These are phyloP conservation scores for Nitzschia putrida DNA, from an alignment of 108 stramenopile genomes.

Conservation along the genomic window DNA sequence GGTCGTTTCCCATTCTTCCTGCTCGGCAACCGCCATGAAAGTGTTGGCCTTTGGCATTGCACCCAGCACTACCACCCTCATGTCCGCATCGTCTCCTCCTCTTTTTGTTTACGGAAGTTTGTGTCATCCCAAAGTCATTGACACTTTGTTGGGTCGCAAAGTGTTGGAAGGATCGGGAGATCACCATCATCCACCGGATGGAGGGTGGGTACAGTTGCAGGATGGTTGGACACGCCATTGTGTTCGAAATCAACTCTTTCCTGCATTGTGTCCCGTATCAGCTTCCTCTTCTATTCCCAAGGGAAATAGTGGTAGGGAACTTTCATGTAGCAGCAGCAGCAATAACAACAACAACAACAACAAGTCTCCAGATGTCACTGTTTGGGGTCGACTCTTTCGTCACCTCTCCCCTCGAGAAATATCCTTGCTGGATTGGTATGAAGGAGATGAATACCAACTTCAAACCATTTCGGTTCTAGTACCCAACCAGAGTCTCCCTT, in stretches of 20 bases:
- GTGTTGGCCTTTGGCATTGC: too few species aligned
- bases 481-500: neutral
- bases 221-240: conserved; percentile 39
- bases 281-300: too few species aligned
- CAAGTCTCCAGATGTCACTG: too few species aligned
- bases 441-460: conserved; percentile 63
- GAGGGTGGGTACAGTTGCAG: too few species aligned
- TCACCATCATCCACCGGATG: too few species aligned
- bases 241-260: conserved; percentile 58
- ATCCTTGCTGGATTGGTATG: conserved; percentile 66
- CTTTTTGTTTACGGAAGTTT: conserved; percentile 76
- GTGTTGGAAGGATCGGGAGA: too few species aligned
- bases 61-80: neutral
- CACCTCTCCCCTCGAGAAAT: conserved; percentile 44
- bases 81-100: conserved; percentile 15
- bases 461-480: conserved; percentile 32
- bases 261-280: conserved; percentile 35
- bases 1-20: too few species aligned
- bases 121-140: conserved; percentile 60
- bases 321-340: too few species aligned
- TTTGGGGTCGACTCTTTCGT: too few species aligned
- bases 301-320: too few species aligned
- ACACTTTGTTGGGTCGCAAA: conserved; percentile 44
- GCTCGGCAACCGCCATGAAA: neutral
- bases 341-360: too few species aligned